A percentile compares a stretch with the other conserved stretches of the same genome.
These are phyloP conservation scores for Starmerella potacharoeniae DNA, from an alignment of 805 yeast species.

Conservation along the genomic window DNA sequence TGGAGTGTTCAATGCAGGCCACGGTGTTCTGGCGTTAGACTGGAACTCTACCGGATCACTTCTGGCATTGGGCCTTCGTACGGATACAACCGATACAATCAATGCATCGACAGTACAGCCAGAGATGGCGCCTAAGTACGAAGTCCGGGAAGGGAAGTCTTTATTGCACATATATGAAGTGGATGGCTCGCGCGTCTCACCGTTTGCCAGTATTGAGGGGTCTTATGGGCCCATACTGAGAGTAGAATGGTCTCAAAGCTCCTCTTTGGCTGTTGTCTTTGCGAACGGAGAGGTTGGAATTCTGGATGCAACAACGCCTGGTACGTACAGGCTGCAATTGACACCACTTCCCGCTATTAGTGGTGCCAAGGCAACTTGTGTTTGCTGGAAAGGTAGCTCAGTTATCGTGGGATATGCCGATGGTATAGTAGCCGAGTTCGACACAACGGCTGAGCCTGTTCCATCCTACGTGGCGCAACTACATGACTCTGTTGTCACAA, in stretches of 20 bases:
- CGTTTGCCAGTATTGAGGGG: slow-evolving; percentile 27
- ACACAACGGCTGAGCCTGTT: slow-evolving; percentile 24
- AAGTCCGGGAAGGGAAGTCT: background rate
- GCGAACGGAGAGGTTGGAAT: background rate
- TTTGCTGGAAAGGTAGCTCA: slow-evolving; percentile 35
- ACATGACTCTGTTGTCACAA: slow-evolving; percentile 32
- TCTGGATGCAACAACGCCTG: background rate
- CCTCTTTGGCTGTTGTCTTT: background rate
- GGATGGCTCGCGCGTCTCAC: slow-evolving; percentile 30
- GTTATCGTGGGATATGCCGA: slow-evolving; percentile 47
- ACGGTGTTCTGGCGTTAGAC: slow-evolving; percentile 4
- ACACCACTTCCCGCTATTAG: slow-evolving; percentile 4
- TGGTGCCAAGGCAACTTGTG: slow-evolving; percentile 30
- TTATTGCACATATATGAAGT: slow-evolving; percentile 2
- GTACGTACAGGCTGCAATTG: slow-evolving; percentile 29
- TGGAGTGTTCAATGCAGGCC: slow-evolving; percentile 16
- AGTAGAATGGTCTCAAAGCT: slow-evolving; percentile 4
- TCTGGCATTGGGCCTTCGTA: slow-evolving; percentile 20
- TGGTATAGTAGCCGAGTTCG: slow-evolving; percentile 51
- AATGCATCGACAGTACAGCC: slow-evolving; percentile 21
- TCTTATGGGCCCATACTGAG: slow-evolving; percentile 6
- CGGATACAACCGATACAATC: slow-evolving; percentile 29
- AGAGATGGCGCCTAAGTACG: background rate
- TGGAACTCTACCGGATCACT: slow-evolving; percentile 4
- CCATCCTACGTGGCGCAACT: slow-evolving; percentile 35